These are phyloP conservation scores for Metschnikowia aberdeeniae DNA, from an alignment of 805 yeast genomes.

Conservation along the genomic window DNA sequence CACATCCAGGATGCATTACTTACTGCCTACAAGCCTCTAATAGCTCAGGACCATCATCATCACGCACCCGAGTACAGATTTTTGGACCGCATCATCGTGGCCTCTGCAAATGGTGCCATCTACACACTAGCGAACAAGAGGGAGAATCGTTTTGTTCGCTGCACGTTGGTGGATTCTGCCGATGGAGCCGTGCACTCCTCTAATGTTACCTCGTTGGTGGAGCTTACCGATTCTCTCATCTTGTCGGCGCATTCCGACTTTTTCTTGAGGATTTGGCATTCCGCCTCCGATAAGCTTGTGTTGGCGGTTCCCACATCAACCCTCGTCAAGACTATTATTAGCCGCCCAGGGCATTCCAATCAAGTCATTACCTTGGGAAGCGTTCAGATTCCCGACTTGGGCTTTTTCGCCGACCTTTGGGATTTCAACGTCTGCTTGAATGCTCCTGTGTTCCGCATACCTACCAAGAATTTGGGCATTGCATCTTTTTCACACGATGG, in stretches of 20 bases:
- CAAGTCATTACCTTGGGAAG: conserved; percentile 14
- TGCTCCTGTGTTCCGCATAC: conserved; percentile 12
- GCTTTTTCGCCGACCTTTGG: conserved; percentile 16
- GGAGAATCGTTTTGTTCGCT: conserved; percentile 5
- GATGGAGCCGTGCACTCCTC: conserved; percentile 6
- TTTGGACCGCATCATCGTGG: conserved; percentile 11
- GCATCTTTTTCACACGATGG: conserved; percentile 14
- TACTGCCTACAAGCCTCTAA: background rate
- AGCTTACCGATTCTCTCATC: conserved; percentile 8
- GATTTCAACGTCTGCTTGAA: conserved; percentile 11
- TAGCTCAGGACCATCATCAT: conserved; percentile 5
- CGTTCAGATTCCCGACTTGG: conserved; percentile 11
- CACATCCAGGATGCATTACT: background rate
- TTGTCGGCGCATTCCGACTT: conserved; percentile 17
- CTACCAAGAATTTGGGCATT: conserved; percentile 8
- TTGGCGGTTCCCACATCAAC: conserved; percentile 13
- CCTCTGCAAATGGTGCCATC: conserved; percentile 9
- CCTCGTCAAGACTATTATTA: conserved; percentile 8
- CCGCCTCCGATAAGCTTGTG: conserved; percentile 3
- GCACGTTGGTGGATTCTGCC: background rate
- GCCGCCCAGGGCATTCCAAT: conserved; percentile 11
- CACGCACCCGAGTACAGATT: conserved; percentile 15
- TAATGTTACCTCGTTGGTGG: conserved; percentile 7
- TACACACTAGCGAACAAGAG: conserved; percentile 10
- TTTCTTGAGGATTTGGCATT: conserved; percentile 14